A percentile compares a stretch with the other conserved stretches of the same genome.
Conservation (phyloP, 2,329 filamentous ascomycete species). For the Epichloe sylvatica region DNA sequence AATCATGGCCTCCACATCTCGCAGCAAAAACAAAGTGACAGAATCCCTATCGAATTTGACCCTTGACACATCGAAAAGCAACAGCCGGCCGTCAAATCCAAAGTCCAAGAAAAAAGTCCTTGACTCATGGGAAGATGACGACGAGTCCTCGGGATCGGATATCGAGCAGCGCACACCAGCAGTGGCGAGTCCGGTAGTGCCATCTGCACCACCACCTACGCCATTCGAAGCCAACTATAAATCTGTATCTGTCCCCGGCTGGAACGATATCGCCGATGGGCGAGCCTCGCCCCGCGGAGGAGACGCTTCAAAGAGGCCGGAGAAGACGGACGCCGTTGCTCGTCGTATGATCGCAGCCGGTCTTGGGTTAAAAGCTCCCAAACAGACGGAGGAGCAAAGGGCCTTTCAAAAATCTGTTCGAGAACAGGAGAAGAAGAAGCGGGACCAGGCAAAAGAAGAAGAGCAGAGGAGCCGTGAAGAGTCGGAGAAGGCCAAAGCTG, state of each 20-base stretch:
- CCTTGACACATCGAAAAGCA: constrained; percentile 12
- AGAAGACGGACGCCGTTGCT: constrained; percentile 89
- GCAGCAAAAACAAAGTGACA: constrained; percentile 14
- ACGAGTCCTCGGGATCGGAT: constrained; percentile 28
- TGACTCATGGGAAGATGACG: constrained; percentile 46
- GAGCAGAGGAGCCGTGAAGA: constrained; percentile 47
- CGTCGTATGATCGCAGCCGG: constrained; percentile 80
- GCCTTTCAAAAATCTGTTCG: constrained; percentile 72
- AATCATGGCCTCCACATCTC: constrained; percentile 12
- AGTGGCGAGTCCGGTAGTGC: constrained; percentile 25
- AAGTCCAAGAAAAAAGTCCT: constrained; percentile 20
- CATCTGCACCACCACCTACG: constrained; percentile 49
- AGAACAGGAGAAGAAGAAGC: constrained; percentile 69
- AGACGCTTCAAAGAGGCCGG: constrained; percentile 39
- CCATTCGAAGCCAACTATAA: constrained; percentile 39
- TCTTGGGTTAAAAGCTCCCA: constrained; percentile 66
- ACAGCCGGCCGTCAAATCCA: constrained; percentile 6
- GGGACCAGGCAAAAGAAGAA: constrained; percentile 57
- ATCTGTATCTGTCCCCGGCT: constrained; percentile 1
- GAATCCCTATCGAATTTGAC: constrained; percentile 20
- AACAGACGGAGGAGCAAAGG: constrained; percentile 73
- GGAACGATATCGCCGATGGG: neutral
- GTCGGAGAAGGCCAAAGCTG: constrained; percentile 61
- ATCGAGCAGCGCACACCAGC: constrained; percentile 19
- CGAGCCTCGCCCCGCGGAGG: constrained; percentile 8